Evolutionary conservation across 495 filamentous ascomycete species (phyloP), one percentile per base, ranked within the genome.

Genomic region (Massariosphaeria phaeospora): DNA sequence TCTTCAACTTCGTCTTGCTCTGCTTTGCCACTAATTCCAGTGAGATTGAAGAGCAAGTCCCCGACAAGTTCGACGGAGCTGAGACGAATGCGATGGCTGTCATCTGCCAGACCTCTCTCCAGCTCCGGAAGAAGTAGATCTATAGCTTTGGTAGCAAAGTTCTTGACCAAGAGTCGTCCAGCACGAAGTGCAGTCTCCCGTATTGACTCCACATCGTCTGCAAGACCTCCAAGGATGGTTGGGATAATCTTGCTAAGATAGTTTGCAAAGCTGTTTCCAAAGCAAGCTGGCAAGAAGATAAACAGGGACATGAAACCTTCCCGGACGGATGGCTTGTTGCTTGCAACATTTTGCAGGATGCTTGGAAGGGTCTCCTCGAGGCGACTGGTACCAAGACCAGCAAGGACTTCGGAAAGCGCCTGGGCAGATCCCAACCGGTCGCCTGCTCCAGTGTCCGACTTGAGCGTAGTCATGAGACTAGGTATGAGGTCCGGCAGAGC

Each of bases 241-340:
- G 93, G 93, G 65, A 98, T 96, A 64, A 98, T 95, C 66, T 84
- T 88, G 76, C 84, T 86, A 45, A 98, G 85, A 65, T 98, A 98
- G 65, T 86, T 84, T 56, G 93, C 88, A 68, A 98, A 98, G 73
- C 90, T 95, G 76, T 97, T 97, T 61, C 93, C 93, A 67, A 98
- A 98, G 71, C 93, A 98, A 51, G 94, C 94, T 15, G 93, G 93
- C 71, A 98, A 81, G 77, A 95, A 98, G 59, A 98, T 96, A 72
- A 98, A 98, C 34, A 98, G 79, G 24, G 93, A 95, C 93, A 98
- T 98, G 76, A 97, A 98, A 30, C 93, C 93, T 76, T 98, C 93
- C 55, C 93, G 83, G 53, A 96, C 88, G 57, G 88, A 78, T 17
- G 93, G 70, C 69, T 96, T 97, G 45, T 88, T 78, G 64, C 93